These are phyloP conservation scores for Solanum hybrid DNA, from an alignment of 305 asterid genomes.

Conservation along the genomic window DNA sequence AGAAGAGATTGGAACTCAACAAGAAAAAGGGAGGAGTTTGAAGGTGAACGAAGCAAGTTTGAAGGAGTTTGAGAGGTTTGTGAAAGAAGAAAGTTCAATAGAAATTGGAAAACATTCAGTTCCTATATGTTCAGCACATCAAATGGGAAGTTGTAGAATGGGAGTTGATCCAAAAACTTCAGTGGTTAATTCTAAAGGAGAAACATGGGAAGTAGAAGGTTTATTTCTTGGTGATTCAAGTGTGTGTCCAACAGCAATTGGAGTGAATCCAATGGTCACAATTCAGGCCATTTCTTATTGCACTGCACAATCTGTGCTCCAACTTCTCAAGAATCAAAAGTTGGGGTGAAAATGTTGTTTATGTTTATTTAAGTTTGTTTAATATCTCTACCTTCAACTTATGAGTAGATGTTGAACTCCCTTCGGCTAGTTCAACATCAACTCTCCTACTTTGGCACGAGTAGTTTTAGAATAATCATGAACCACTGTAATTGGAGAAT, in stretches of 20 bases:
- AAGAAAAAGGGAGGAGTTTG: slow-evolving; percentile 33
- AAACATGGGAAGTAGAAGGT: slow-evolving; percentile 67
- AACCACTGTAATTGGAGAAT: too few species aligned
- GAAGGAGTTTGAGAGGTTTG: slow-evolving; percentile 47
- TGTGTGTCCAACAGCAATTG: slow-evolving; percentile 70
- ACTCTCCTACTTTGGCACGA: too few species aligned
- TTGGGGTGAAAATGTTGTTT: not conserved
- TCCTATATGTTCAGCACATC: slow-evolving; percentile 71
- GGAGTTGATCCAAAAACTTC: slow-evolving; percentile 43
- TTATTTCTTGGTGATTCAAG: slow-evolving; percentile 67
- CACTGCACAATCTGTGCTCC: slow-evolving; percentile 54
- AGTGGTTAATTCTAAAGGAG: slow-evolving; percentile 44
- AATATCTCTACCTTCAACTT: not conserved
- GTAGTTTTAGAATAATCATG: too few species aligned
- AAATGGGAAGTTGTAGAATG: slow-evolving; percentile 89
- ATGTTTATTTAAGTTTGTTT: not conserved
- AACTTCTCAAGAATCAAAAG: slow-evolving; percentile 25
- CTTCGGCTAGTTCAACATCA: not conserved
- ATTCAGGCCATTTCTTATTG: slow-evolving; percentile 70
- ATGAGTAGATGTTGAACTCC: not conserved
- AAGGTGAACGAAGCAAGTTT: slow-evolving; percentile 33
- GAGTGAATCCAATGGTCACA: slow-evolving; percentile 85
- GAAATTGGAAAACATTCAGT: slow-evolving; percentile 28
- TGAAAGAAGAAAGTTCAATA: slow-evolving; percentile 44
- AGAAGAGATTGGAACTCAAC: slow-evolving; percentile 71